Evolutionary conservation across 148 eudicot species (phyloP).

Genomic region (Camellia granthamiana): DNA sequence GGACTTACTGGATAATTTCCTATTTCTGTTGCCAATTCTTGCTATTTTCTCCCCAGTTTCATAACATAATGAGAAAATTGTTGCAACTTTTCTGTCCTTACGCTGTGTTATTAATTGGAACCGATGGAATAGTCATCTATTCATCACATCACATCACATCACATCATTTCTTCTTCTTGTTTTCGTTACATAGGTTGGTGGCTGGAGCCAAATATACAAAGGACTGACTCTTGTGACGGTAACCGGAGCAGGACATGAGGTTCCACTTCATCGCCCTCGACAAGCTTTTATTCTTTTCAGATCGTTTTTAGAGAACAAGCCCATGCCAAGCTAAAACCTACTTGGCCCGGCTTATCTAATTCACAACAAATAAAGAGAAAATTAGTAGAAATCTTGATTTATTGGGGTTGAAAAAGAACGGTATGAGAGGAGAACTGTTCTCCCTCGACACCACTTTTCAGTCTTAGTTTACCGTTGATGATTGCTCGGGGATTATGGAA

Average conservation of each 20-base stretch:
- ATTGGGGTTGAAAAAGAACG: not conserved
- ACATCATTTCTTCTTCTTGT: not conserved
- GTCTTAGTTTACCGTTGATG: not conserved
- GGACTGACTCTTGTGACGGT: conserved; percentile 81
- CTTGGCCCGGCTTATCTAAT: not conserved
- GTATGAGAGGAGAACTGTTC: not conserved
- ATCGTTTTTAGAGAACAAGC: conserved; percentile 63
- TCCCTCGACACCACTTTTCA: not conserved
- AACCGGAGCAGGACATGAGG: conserved; percentile 93
- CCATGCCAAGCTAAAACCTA: conserved; percentile 46
- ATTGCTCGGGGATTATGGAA: not conserved
- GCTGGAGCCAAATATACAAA: conserved; percentile 92
- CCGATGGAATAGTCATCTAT: too few relatives aligned
- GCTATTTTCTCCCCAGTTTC: not conserved
- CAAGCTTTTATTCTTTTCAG: conserved; percentile 79
- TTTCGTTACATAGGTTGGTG: conserved; percentile 62
- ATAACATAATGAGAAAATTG: too few relatives aligned
- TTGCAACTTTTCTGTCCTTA: too few relatives aligned
- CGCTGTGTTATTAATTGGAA: too few relatives aligned
- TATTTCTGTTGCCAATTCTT: not conserved
- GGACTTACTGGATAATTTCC: not conserved
- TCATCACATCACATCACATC: not conserved
- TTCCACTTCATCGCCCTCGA: conserved; percentile 88
- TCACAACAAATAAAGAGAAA: not conserved
- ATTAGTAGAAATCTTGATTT: not conserved